Evolutionary conservation across 108 stramenopile species (phyloP).

Genomic region (Cylindrotheca closterium): DNA sequence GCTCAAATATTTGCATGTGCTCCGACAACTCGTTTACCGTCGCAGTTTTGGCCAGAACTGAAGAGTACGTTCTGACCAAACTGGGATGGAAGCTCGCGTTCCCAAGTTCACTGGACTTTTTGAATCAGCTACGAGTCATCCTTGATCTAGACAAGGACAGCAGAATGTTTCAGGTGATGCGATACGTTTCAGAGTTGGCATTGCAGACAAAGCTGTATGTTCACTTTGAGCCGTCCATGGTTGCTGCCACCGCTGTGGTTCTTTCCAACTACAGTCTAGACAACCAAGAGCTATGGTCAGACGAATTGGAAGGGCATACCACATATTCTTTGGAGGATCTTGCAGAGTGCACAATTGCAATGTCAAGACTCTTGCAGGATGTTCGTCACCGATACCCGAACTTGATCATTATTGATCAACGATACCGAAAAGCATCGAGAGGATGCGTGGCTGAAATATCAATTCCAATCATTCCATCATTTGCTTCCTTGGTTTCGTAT

Average conservation of each 20-base stretch:
- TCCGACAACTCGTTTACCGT: constrained; percentile 32
- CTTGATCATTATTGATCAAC: constrained; percentile 16
- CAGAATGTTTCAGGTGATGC: neutral
- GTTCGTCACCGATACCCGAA: constrained; percentile 3
- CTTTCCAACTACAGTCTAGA: constrained; percentile 17
- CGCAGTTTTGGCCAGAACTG: neutral
- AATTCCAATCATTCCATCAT: constrained; percentile 15
- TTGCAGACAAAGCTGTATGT: constrained; percentile 13
- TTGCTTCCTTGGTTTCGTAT: constrained; percentile 3
- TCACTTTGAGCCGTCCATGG: constrained; percentile 17
- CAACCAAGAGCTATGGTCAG: constrained; percentile 10
- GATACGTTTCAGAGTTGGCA: constrained; percentile 32
- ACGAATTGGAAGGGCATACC: constrained; percentile 6
- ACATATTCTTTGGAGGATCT: constrained; percentile 14
- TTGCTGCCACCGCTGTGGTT: constrained; percentile 18
- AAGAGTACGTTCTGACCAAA: constrained; percentile 16
- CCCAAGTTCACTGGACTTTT: constrained; percentile 17
- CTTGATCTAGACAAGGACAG: constrained; percentile 4
- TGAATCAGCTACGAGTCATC: neutral
- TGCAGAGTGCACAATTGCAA: neutral
- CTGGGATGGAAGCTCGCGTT: constrained; percentile 32
- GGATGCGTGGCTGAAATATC: constrained; percentile 2
- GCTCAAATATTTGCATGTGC: constrained; percentile 24
- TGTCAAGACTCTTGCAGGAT: constrained; percentile 16
- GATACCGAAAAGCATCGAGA: constrained; percentile 11